phyloP scores from a whole-genome alignment of 208 protist genomes.

The Tritrichomonas musculus region DNA sequence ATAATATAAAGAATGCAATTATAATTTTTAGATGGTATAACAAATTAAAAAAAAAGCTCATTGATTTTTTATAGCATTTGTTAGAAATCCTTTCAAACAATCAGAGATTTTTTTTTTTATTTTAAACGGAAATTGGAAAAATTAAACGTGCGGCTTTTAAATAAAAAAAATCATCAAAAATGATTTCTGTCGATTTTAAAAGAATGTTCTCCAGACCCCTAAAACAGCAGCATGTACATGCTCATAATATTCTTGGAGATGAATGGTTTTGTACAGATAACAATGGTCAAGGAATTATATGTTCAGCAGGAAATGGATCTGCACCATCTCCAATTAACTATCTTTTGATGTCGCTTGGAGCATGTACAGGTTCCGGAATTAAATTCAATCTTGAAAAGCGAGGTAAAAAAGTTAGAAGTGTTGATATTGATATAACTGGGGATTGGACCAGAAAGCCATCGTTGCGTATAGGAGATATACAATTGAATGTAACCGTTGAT shows the following conservation, averaged over 20 bases:
- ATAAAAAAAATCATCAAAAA: no score
- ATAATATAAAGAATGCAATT: no score
- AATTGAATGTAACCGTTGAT: not conserved
- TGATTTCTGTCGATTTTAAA: no score
- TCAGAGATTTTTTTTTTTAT: no score
- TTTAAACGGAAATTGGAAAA: no score
- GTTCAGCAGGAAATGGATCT: not conserved
- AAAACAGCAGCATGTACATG: no score
- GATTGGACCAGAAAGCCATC: not conserved
- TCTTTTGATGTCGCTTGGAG: not conserved
- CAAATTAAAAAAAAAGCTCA: no score
- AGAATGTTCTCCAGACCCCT: no score
- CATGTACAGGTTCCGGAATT: not conserved
- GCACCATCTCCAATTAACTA: not conserved
- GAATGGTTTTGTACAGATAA: not conserved
- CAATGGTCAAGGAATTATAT: not conserved
- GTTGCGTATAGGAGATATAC: not conserved
- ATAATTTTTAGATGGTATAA: no score
- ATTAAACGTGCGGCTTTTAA: no score
- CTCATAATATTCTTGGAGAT: not conserved
- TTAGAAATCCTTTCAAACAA: no score
- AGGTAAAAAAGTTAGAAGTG: not conserved
- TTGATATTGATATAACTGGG: not conserved
- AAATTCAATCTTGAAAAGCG: slow-evolving; percentile 5
- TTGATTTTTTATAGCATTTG: no score